A percentile compares a stretch with the other conserved stretches of the same genome.
Evolutionary conservation across 768 basidiomycete species (phyloP).

Genomic region (Phylloporus arenicola): DNA sequence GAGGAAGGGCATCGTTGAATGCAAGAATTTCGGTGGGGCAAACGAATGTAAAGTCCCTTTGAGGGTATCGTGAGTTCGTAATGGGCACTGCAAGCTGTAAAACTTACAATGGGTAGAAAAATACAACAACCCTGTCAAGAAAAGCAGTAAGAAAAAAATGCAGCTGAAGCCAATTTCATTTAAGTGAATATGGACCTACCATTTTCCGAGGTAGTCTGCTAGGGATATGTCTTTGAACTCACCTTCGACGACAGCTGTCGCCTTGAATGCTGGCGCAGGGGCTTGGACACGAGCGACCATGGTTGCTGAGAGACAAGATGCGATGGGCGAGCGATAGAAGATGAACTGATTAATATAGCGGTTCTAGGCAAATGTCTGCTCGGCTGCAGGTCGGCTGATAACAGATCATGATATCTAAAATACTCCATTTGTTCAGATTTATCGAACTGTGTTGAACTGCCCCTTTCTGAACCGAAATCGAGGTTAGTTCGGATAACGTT

Average conservation of each 20-base stretch:
- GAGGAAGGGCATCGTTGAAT: conserved; percentile 81
- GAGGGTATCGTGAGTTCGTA: not conserved
- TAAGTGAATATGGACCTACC: conserved; percentile 38
- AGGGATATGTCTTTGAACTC: conserved; percentile 73
- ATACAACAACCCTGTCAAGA: conserved; percentile 68
- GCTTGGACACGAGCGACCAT: conserved; percentile 65
- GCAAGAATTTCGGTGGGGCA: conserved; percentile 95
- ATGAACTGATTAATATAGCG: not conserved
- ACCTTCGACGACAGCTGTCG: conserved; percentile 69
- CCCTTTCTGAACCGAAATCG: not conserved
- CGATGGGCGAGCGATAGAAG: not conserved
- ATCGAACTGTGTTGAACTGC: not conserved
- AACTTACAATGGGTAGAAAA: conserved; percentile 89
- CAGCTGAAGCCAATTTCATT: not conserved
- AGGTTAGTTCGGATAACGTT: not conserved
- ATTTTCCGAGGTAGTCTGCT: conserved; percentile 71
- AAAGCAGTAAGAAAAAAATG: not conserved
- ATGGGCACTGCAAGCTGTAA: not conserved
- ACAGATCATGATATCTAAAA: not conserved
- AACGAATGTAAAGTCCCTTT: conserved; percentile 82
- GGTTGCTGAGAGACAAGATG: not conserved
- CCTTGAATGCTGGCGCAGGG: conserved; percentile 78
- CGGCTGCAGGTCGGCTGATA: not conserved
- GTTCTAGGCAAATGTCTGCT: not conserved
- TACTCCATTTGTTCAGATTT: not conserved